Conservation (phyloP, 2,329 filamentous ascomycete genomes). For the Monosporascus sp. region DNA sequence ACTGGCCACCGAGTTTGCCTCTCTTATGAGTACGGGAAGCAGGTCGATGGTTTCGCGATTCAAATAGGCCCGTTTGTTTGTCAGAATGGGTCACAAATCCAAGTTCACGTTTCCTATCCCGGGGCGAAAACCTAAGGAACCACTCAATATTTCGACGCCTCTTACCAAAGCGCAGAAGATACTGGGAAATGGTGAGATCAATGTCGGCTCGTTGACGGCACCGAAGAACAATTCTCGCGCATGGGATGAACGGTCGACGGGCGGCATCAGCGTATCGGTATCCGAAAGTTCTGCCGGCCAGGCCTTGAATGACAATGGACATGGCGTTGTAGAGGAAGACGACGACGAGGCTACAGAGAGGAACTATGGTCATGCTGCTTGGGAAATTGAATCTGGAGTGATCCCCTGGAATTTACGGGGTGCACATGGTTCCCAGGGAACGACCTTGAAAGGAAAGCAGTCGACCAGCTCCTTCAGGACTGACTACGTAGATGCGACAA, state of each 20-base stretch:
- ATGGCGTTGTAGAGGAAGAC: slow-evolving; percentile 21
- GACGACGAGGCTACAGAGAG: slow-evolving; percentile 15
- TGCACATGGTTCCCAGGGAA: slow-evolving; percentile 11
- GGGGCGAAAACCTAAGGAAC: slow-evolving; percentile 39
- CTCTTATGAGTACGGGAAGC: not conserved
- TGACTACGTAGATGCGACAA: slow-evolving; percentile 23
- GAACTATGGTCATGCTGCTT: slow-evolving; percentile 26
- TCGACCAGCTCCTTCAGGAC: slow-evolving; percentile 20
- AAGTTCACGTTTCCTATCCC: slow-evolving; percentile 46
- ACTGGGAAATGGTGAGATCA: slow-evolving; percentile 41
- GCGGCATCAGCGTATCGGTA: slow-evolving; percentile 39
- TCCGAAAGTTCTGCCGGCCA: slow-evolving; percentile 37
- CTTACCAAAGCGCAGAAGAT: slow-evolving; percentile 49
- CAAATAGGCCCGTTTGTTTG: not conserved
- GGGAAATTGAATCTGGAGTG: slow-evolving; percentile 44
- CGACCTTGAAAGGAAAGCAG: slow-evolving; percentile 16
- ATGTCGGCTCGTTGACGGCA: slow-evolving; percentile 29
- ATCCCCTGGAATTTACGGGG: slow-evolving; percentile 30
- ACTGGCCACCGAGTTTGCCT: not conserved
- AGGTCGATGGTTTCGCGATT: not conserved
- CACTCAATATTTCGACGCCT: slow-evolving; percentile 27
- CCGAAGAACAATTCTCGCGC: slow-evolving; percentile 14
- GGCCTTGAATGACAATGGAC: slow-evolving; percentile 21
- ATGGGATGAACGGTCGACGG: slow-evolving; percentile 40
- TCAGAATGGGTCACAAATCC: slow-evolving; percentile 33